phyloP scores from a whole-genome alignment of 129 eudicot genomes.

The Silybum marianum region DNA sequence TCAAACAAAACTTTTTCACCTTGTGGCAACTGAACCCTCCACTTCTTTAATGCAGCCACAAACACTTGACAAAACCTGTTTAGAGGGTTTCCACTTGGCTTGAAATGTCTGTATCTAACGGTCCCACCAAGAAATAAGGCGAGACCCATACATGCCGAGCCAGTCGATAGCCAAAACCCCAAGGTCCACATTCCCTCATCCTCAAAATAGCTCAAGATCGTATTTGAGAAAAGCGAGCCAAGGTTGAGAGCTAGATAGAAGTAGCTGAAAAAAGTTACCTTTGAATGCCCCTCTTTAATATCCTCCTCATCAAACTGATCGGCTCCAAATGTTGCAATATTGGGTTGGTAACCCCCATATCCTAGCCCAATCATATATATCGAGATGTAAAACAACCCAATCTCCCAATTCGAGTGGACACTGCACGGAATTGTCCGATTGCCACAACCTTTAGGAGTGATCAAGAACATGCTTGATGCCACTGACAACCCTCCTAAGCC shows the following conservation, averaged over 20 bases:
- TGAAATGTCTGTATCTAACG: slow-evolving; percentile 75
- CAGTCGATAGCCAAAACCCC: slow-evolving; percentile 87
- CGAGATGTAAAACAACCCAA: slow-evolving; percentile 76
- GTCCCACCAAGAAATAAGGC: slow-evolving; percentile 78
- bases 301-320: slow-evolving; percentile 92
- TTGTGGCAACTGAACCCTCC: slow-evolving; percentile 47
- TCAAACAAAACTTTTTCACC: slow-evolving; percentile 57
- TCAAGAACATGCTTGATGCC: slow-evolving; percentile 64
- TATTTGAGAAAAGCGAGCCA: slow-evolving; percentile 86
- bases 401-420: slow-evolving; percentile 66
- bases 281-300: slow-evolving; percentile 58
- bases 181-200: slow-evolving; percentile 88
- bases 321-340: slow-evolving; percentile 92
- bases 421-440: slow-evolving; percentile 53
- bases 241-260: slow-evolving; percentile 88
- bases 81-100: slow-evolving; percentile 89
- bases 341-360: slow-evolving; percentile 96
- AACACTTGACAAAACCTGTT: slow-evolving; percentile 83
- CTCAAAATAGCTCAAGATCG: slow-evolving; percentile 77
- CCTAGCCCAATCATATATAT: slow-evolving; percentile 89
- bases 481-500: slow-evolving; percentile 71
- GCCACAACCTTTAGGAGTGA: slow-evolving; percentile 91
- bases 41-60: slow-evolving; percentile 77
- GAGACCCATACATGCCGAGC: slow-evolving; percentile 67
- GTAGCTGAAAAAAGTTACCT: slow-evolving; percentile 88